Evolutionary conservation across 495 filamentous ascomycete genomes (phyloP).

Genomic region (Xylaria venustula): DNA sequence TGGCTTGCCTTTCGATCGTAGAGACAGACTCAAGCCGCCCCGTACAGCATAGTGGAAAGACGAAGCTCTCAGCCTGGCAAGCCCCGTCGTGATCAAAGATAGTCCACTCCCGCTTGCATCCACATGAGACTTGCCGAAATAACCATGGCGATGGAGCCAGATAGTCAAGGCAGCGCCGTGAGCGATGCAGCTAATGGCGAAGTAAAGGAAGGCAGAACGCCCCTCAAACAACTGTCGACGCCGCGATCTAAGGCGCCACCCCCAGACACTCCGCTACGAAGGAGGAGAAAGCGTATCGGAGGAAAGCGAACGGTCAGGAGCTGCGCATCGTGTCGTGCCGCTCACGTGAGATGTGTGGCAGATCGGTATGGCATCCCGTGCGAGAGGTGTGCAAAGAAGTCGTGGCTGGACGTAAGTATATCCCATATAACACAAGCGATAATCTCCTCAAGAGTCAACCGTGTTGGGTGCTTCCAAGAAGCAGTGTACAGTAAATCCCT

Average conservation of each 20-base stretch:
- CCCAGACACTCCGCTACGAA: neutral
- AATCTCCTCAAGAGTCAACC: no score
- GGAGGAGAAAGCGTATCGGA: slow-evolving; percentile 3
- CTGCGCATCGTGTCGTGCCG: slow-evolving; percentile 8
- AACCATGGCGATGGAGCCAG: neutral
- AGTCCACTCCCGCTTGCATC: neutral
- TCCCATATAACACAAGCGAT: neutral
- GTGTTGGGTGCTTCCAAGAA: no score
- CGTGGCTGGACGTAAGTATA: slow-evolving; percentile 8
- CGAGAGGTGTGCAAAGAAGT: slow-evolving; percentile 13
- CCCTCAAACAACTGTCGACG: neutral
- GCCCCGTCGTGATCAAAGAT: neutral
- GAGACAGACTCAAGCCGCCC: neutral
- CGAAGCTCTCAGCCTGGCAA: neutral
- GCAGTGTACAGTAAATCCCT: no score
- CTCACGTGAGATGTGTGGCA: slow-evolving; percentile 15
- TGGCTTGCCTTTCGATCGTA: no score
- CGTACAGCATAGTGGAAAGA: neutral
- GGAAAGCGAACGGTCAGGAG: slow-evolving; percentile 10
- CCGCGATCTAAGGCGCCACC: neutral
- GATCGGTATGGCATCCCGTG: slow-evolving; percentile 14
- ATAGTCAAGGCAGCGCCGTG: neutral
- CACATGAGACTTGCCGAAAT: neutral
- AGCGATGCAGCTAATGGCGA: neutral
- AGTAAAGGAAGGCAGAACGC: slow-evolving; percentile 2